Percentiles rank a stretch among this genome's conserved stretches.
Evolutionary conservation across 352 stramenopile genomes (phyloP).

Genomic region (Pythium diclinum): DNA sequence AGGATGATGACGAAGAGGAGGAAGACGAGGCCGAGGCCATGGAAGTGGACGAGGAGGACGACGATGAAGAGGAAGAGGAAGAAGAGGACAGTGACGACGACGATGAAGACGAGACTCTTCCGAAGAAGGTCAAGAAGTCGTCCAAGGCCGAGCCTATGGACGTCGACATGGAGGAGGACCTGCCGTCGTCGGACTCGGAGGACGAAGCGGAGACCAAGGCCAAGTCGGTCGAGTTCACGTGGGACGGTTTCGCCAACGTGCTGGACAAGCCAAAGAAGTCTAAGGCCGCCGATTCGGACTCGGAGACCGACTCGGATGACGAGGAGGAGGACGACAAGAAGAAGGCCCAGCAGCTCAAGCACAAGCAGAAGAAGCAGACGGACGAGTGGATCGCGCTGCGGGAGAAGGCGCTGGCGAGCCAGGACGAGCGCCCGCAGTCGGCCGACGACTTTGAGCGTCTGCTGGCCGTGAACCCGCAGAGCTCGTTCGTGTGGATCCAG

Average conservation of each 20-base stretch:
- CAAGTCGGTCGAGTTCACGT: conserved; percentile 76
- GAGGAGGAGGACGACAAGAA: conserved; percentile 55
- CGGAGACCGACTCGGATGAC: conserved; percentile 46
- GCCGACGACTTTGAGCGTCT: conserved; percentile 95
- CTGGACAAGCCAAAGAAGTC: conserved; percentile 45
- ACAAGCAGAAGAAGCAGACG: conserved; percentile 92
- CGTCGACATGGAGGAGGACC: conserved; percentile 46
- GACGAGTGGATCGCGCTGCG: conserved; percentile 93
- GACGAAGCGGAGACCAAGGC: conserved; percentile 34
- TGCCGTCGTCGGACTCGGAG: conserved; percentile 61
- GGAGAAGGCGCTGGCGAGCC: conserved; percentile 91
- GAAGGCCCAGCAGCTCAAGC: conserved; percentile 69
- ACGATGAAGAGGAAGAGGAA: conserved; percentile 46
- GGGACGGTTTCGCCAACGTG: conserved; percentile 84
- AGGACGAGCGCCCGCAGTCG: conserved; percentile 90
- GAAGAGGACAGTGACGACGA: conserved; percentile 51
- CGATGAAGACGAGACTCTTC: conserved; percentile 34
- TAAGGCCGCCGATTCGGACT: conserved; percentile 47
- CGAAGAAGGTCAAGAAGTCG: conserved; percentile 23
- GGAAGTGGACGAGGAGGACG: conserved; percentile 45
- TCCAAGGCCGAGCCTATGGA: conserved; percentile 36
- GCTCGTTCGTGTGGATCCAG: conserved; percentile 96
- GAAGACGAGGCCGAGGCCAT: conserved; percentile 39
- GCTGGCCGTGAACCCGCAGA: conserved; percentile 92
- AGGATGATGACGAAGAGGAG: conserved; percentile 64